These are phyloP conservation scores for Apophysomyces sp. DNA, from an alignment of 371 early-diverging fungal species.

Conservation along the genomic window DNA sequence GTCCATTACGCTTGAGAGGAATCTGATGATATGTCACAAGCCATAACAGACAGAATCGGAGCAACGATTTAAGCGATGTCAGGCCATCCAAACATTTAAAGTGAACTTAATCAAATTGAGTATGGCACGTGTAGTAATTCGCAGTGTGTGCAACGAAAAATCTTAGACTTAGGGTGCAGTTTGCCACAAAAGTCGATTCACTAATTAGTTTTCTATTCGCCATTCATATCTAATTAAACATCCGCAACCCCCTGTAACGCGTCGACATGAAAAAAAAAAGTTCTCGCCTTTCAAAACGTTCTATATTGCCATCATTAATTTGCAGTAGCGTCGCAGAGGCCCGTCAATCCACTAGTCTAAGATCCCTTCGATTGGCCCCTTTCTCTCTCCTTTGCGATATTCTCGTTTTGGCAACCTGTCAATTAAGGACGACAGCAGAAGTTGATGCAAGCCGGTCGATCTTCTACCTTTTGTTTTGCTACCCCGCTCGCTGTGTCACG, in stretches of 20 bases:
- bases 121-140: background rate
- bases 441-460: background rate
- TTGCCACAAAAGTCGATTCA: constrained; percentile 2
- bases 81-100: constrained; percentile 2
- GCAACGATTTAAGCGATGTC: background rate
- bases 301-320: background rate
- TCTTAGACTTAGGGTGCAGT: background rate
- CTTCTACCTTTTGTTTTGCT: background rate
- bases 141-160: background rate
- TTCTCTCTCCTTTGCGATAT: background rate
- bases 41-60: background rate
- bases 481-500: background rate
- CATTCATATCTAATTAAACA: constrained; percentile 1
- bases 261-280: background rate
- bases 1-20: background rate
- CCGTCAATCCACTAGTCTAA: too few relatives aligned
- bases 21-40: background rate
- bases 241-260: constrained; percentile 3
- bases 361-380: background rate
- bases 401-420: background rate
- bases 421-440: background rate
- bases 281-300: constrained; percentile 3
- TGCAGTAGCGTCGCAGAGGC: background rate
- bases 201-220: background rate
- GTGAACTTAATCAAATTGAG: background rate